Base-by-base conservation (phyloP, 371 early-diverging fungal genomes). In the Saksenaea vasiformis region DNA sequence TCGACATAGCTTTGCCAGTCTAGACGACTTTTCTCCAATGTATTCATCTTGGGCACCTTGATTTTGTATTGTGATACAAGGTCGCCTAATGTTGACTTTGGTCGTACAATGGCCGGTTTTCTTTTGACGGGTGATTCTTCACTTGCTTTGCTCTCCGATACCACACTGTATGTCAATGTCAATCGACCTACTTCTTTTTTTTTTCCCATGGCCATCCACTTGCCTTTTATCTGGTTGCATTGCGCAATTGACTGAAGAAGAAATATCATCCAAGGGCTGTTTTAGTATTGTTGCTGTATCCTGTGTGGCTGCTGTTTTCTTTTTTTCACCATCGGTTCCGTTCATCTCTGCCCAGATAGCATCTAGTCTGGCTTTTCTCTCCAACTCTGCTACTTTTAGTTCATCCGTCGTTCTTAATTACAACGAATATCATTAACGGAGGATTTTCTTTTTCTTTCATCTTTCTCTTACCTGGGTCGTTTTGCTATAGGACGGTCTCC, bases 1-100 rank as follows among this genome's bases (percentile, higher is more conserved):
- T 86, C 85, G 24, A 90, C 90, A 73, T 81, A 88, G 14, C 72
- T 73, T 59, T 86, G 81, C 91, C 90, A 90, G 65, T 91, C 90
- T 66, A 86, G 59, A 62, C 87, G 88, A 38, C 87, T 86, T 62
- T 89, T 87, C 47, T 91, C 91, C 27, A 91, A 68, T 11, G 90
- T 88, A 54, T 88, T 89, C 66, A 90, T 76, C 62, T 88, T 90
- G 13, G 87, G 80, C 3, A 86, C 87, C 59, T 88, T 86, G 61
- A 88, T 79, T 2, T 86, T 86, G 65, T 85, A 88, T 51, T 85
- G 82, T 3, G 83, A 74, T 0, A 86, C 87, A 1, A 91, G 66
- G 8, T 80, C 83, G 2, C 79, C 79, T 19, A 88, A 63, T 2
- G 35, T 72, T 1, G 85, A 85, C 69, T 84, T 84, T 14, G 81